A percentile compares a stretch with the other conserved stretches of the same genome.
phyloP scores from a whole-genome alignment of 169 alveolate species.

The Cryptosporidium ryanae region DNA sequence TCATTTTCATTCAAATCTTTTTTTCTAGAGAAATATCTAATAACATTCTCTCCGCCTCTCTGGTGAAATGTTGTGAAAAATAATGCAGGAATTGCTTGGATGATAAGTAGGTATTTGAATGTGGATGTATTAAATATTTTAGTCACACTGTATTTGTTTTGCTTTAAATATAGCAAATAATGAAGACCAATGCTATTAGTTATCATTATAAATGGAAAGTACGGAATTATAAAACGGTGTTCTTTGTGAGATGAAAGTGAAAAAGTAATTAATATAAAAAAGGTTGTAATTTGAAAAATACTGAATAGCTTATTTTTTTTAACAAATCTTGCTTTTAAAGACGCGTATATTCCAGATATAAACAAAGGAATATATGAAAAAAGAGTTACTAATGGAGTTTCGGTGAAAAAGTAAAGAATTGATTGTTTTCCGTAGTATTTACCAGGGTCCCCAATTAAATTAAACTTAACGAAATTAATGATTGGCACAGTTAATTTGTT shows the following conservation, averaged over 20 bases:
- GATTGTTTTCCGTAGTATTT: slow-evolving; percentile 13
- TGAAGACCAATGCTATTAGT: slow-evolving; percentile 16
- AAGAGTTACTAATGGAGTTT: slow-evolving; percentile 3
- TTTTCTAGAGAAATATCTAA: slow-evolving; percentile 52
- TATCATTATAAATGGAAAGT: slow-evolving; percentile 52
- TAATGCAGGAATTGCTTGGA: slow-evolving; percentile 68
- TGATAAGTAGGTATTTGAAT: background rate
- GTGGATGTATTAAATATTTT: background rate
- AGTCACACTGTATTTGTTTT: slow-evolving; percentile 21
- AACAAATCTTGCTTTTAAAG: background rate
- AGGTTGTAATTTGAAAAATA: background rate
- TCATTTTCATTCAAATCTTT: slow-evolving; percentile 15
- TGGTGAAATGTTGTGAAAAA: slow-evolving; percentile 72
- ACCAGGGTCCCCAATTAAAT: slow-evolving; percentile 40
- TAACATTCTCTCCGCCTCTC: slow-evolving; percentile 74
- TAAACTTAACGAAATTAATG: slow-evolving; percentile 31
- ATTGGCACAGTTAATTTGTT: slow-evolving; percentile 22
- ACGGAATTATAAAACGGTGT: slow-evolving; percentile 68
- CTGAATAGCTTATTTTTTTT: too few species aligned
- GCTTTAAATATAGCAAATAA: background rate
- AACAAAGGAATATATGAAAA: slow-evolving; percentile 22
- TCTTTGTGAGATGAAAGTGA: slow-evolving; percentile 75
- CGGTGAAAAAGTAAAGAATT: slow-evolving; percentile 6
- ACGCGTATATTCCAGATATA: background rate
- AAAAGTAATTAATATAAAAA: background rate